Evolutionary conservation across 192 early-diverging fungal genomes (phyloP), one percentile per base, ranked within the genome.

Genomic region (Haplosporangium gracile): DNA sequence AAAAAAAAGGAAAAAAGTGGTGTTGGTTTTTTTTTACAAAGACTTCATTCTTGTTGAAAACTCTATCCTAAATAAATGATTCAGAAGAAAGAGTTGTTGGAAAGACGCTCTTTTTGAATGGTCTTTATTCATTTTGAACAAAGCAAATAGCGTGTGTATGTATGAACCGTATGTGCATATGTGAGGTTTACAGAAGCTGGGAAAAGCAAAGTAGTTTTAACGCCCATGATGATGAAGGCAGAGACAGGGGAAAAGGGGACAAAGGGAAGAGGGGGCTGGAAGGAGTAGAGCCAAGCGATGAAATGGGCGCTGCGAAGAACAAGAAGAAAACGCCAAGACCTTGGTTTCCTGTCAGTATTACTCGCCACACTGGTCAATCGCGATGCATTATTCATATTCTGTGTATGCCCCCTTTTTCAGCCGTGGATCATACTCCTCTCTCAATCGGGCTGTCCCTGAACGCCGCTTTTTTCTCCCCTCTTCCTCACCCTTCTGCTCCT

Each of bases 1-100:
- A 78, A 20, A 53, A 40, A 43, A 34, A 72, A 57, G 55, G 24
- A 24, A 26, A 24, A 42, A 45, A 26, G 40, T 22, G 38, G 69
- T 34, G 68, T 24, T 24, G 68, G 2, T 43, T 38, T 43, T 72
- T 42, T 72, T 72, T 43, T 72, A 45, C 26, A 40, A 49, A 42
- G 70, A 72, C 70, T 72, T 42, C 8, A 18, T 69, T 69, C 29
- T 57, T 57, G 55, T 57, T 57, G 65, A 49, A 45, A 55, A 75
- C 47, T 29, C 68, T 55, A 82, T 77, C 70, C 69, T 38, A 82
- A 82, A 77, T 77, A 82, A 82, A 40, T 75, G 76, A 77, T 55
- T 69, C 79, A 81, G 70, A 82, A 77, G 75, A 77, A 81, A 73
- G 69, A 77, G 70, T 57, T n/a, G 81, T 76, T 82, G 68, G 32